Percentiles rank a stretch among this genome's conserved stretches.
Conservation (phyloP, 139 green algal genomes). For the Asterochloris erici region DNA sequence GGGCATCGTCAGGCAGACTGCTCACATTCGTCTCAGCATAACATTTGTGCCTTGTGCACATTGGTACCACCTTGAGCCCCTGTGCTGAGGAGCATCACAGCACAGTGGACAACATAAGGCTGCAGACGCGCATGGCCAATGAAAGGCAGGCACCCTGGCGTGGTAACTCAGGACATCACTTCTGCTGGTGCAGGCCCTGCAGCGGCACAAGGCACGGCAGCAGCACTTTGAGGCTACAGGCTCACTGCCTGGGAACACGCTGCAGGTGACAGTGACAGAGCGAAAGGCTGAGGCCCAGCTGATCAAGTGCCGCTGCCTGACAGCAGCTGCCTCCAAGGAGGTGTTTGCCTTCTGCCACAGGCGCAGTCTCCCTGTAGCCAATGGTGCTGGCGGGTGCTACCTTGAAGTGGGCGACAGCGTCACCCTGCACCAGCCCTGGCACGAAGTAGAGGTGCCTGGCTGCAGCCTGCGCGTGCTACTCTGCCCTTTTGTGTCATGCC, state of each 20-base stretch:
- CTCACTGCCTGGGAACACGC: not conserved
- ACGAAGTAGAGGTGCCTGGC: not conserved
- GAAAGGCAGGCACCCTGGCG: too few relatives aligned
- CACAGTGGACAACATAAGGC: too few relatives aligned
- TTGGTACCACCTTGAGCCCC: too few relatives aligned
- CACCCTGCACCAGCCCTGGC: constrained; percentile 13
- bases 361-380: not conserved
- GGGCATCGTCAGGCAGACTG: too few relatives aligned
- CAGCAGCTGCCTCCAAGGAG: not conserved
- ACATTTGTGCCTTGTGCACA: too few relatives aligned
- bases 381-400: not conserved
- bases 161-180: too few relatives aligned
- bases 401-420: not conserved
- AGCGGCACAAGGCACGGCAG: constrained; percentile 8
- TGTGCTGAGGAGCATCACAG: too few relatives aligned
- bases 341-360: constrained; percentile 1
- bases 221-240: constrained; percentile 10
- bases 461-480: constrained; percentile 2
- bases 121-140: too few relatives aligned
- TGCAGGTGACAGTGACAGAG: constrained; percentile 15
- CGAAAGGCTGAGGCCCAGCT: not conserved
- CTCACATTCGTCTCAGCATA: too few relatives aligned
- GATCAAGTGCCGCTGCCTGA: constrained; percentile 15
- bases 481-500: constrained; percentile 1
- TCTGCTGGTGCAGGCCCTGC: not conserved